Base-by-base conservation (phyloP, 164 flowering plant species). In the Pachysandra terminalis region DNA sequence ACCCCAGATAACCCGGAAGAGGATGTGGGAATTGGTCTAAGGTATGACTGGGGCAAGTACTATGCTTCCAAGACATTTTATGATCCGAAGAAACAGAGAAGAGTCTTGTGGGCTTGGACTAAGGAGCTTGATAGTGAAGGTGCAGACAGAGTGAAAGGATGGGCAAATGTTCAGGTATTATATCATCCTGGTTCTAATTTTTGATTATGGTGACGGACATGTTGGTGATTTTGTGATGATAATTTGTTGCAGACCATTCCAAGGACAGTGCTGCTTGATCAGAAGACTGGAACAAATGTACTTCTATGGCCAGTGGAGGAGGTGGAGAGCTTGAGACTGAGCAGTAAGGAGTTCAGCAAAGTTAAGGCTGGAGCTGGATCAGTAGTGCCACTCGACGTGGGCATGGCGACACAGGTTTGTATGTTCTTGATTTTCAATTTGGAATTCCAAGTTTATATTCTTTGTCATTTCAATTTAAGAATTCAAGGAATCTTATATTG, bases 261-360 rank as follows among this genome's bases (percentile, higher is more conserved):
- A 48, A 86, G 98, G 69, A 83, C 81, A 15, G 79, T 93, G 21
- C 41, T 70, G 56, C 76, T 85, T 15, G 98, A 93, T 24, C 58
- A 28, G 37, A 83, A 82, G 70, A 93, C 97, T 0, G 86, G 89
- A 9, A 81, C 59, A 52, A 79, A 90, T 73, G 49, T 93, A 35
- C 77, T 90, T 25, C 91, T 82, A 60, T 93, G 97, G 97, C 98
- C 98, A 6, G 88, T 89, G 26, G 82, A 83, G 56, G 98, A 93
- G 72, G 74, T 87, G 0, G 89, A 90, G 78, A 81, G 81, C 61
- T 80, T 93, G 78, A 85, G 98, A 69, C 9, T 63, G 27, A 75
- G 45, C 32, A 58, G 72, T 53, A 61, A 56, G 49, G 78, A 77
- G 0, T 88, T 82, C 24, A 27, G 73, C 21, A 63, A 80, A 7